phyloP scores from a whole-genome alignment of 306 rosid genomes.

The Boehmeria nivea region DNA sequence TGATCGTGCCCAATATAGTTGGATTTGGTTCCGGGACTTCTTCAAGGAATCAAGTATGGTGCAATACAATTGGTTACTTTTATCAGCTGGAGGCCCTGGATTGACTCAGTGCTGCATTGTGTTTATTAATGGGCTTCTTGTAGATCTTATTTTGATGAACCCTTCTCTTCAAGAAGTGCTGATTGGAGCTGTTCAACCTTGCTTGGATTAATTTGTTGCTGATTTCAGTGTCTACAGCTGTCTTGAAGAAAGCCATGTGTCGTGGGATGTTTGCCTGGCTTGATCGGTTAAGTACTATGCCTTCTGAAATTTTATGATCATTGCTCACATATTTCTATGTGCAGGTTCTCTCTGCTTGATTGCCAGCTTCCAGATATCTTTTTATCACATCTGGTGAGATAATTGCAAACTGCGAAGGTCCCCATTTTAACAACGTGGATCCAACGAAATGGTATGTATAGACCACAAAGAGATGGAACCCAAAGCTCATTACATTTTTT shows the following conservation, averaged over 20 bases:
- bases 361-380: conserved; percentile 37
- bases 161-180: conserved; percentile 51
- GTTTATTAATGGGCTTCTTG: conserved; percentile 49
- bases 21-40: conserved; percentile 68
- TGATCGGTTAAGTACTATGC: conserved; percentile 64
- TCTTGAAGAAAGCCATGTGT: conserved; percentile 67
- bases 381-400: conserved; percentile 28
- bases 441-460: conserved; percentile 32
- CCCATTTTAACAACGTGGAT: conserved; percentile 38
- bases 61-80: conserved; percentile 41
- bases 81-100: conserved; percentile 60
- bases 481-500: conserved; percentile 6
- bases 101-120: conserved; percentile 47
- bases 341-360: conserved; percentile 61
- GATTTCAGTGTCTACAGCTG: conserved; percentile 70
- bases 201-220: conserved; percentile 62
- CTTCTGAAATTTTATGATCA: conserved; percentile 41
- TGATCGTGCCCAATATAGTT: conserved; percentile 59
- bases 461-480: conserved; percentile 19
- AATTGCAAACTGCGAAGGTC: conserved; percentile 46
- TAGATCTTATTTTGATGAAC: conserved; percentile 60
- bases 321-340: conserved; percentile 45
- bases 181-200: conserved; percentile 76
- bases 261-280: conserved; percentile 58
- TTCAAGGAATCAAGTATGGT: conserved; percentile 62